Evolutionary conservation across 371 early-diverging fungal species (phyloP).

Genomic region (Synchytrium microbalum): DNA sequence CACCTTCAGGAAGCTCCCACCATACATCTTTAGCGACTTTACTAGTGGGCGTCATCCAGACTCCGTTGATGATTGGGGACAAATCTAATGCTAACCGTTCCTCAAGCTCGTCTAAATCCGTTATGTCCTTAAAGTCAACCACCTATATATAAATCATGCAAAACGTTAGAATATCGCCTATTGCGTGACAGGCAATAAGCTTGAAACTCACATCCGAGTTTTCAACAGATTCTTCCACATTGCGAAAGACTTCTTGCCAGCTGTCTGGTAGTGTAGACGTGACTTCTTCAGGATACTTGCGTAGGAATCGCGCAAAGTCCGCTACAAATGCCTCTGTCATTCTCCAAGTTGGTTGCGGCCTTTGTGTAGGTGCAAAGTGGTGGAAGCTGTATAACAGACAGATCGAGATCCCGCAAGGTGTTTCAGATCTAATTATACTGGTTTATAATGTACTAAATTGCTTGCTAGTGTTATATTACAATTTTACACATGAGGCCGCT

Average conservation of each 20-base stretch:
- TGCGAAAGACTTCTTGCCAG: neutral
- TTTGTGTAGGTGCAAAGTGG: no score
- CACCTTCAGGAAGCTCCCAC: neutral
- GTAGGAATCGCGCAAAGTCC: neutral
- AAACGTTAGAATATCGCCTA: neutral
- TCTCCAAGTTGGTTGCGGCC: no score
- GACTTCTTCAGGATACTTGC: neutral
- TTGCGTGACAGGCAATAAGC: neutral
- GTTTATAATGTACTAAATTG: no score
- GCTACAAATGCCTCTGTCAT: neutral
- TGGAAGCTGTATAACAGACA: no score
- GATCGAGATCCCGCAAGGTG: no score
- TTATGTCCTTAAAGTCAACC: neutral
- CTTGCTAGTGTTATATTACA: no score
- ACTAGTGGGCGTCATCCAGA: neutral
- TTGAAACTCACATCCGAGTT: neutral
- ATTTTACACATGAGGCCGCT: no score
- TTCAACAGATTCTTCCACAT: neutral
- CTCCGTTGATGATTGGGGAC: neutral
- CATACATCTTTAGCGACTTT: neutral
- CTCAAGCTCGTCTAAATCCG: neutral
- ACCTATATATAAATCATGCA: neutral
- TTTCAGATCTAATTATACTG: no score
- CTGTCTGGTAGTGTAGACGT: neutral
- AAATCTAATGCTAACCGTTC: neutral